phyloP scores from a whole-genome alignment of 1,284 basidiomycete species.

The Ustilago cynodontis region DNA sequence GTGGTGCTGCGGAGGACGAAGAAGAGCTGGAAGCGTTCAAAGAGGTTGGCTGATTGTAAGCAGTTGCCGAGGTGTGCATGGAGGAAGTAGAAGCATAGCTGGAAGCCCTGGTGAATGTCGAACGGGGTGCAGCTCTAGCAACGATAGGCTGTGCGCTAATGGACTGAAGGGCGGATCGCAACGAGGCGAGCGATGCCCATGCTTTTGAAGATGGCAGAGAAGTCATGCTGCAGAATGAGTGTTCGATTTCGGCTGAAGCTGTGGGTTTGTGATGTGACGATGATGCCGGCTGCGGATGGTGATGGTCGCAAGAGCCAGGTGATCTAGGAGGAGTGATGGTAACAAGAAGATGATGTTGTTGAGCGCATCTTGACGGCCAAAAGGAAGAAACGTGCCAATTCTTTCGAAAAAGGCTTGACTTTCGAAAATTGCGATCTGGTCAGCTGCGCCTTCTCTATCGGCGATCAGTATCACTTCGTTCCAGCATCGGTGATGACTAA shows the following conservation, averaged over 20 bases:
- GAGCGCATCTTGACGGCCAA: neutral
- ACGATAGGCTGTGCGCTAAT: conserved; percentile 29
- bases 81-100: conserved; percentile 27
- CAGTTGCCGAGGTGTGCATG: conserved; percentile 26
- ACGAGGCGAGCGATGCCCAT: conserved; percentile 31
- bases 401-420: conserved; percentile 23
- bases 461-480: neutral
- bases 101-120: conserved; percentile 1
- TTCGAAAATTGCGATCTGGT: conserved; percentile 15
- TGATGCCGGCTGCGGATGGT: neutral
- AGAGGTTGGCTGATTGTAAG: conserved; percentile 3
- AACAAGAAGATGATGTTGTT: neutral
- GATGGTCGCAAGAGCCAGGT: neutral
- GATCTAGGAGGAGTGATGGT: neutral
- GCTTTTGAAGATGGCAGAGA: conserved; percentile 29
- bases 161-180: conserved; percentile 34
- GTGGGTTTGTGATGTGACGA: neutral
- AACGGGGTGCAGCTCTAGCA: conserved; percentile 23
- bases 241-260: too few relatives aligned
- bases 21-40: conserved; percentile 10
- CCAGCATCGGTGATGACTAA: neutral
- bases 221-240: conserved; percentile 5
- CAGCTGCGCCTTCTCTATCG: conserved; percentile 17
- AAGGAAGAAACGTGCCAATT: conserved; percentile 5
- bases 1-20: neutral